These are phyloP conservation scores for Saraca asoca DNA, from an alignment of 331 rosid genomes.

Conservation along the genomic window DNA sequence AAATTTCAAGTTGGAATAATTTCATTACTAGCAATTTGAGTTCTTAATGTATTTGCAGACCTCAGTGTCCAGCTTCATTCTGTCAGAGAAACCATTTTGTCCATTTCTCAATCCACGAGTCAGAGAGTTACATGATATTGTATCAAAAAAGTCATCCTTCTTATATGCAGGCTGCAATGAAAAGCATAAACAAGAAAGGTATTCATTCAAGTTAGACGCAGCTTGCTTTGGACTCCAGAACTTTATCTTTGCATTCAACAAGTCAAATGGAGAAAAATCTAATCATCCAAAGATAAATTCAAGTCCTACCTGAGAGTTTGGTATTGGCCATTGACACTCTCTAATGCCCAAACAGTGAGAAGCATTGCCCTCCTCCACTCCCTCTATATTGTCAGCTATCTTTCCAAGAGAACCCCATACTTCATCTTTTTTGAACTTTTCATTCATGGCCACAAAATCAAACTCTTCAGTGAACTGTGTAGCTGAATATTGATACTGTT, in stretches of 20 bases:
- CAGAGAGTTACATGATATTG: conserved; percentile 57
- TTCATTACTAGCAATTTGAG: conserved; percentile 17
- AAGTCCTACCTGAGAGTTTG: conserved; percentile 47
- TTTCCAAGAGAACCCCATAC: conserved; percentile 69
- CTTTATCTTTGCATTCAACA: background rate
- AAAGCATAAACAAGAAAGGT: conserved; percentile 28
- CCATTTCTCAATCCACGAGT: conserved; percentile 37
- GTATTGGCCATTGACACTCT: conserved; percentile 37
- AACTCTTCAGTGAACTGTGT: conserved; percentile 68
- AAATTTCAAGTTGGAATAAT: conserved; percentile 9
- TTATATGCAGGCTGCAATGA: conserved; percentile 66
- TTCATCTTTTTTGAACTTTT: conserved; percentile 79
- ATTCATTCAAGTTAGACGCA: conserved; percentile 15
- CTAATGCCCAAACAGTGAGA: conserved; percentile 36
- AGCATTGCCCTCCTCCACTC: conserved; percentile 36
- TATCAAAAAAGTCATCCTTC: conserved; percentile 79
- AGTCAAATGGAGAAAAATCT: conserved; percentile 21
- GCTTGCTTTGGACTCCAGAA: conserved; percentile 4
- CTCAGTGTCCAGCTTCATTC: conserved; percentile 55
- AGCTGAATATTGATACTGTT: conserved; percentile 43
- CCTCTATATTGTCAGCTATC: conserved; percentile 37
- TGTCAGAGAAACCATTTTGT: conserved; percentile 38
- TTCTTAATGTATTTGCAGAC: conserved; percentile 43
- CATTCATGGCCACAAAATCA: conserved; percentile 77
- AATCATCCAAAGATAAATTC: background rate